These are phyloP conservation scores for Nannochloris sp. DNA, from an alignment of 139 green algal genomes.

Conservation along the genomic window DNA sequence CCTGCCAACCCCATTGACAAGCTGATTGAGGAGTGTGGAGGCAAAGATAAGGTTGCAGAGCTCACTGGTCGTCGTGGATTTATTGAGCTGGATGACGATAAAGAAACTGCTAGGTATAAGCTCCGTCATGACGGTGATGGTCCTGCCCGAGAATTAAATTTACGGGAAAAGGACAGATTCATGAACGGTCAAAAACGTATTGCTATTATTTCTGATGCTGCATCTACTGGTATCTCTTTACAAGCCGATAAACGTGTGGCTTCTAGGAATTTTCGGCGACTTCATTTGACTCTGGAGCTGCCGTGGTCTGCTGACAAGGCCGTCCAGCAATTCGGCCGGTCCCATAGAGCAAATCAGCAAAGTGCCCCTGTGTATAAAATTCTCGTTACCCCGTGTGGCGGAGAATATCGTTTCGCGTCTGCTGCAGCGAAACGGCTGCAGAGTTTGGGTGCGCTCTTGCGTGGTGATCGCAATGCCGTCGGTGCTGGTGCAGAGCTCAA, in stretches of 20 bases:
- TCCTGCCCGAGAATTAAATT: conserved; percentile 19
- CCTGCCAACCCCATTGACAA: conserved; percentile 84
- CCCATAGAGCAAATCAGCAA: conserved; percentile 39
- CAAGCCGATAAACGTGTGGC: conserved; percentile 36
- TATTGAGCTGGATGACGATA: conserved; percentile 31
- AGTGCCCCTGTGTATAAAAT: conserved; percentile 53
- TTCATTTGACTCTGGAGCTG: conserved; percentile 87
- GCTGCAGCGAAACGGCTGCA: conserved; percentile 77
- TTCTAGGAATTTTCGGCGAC: conserved; percentile 40
- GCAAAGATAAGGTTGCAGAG: conserved; percentile 56
- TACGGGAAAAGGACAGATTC: conserved; percentile 24
- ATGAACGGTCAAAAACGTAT: conserved; percentile 69
- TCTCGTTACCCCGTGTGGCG: conserved; percentile 63
- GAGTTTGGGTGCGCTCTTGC: conserved; percentile 59
- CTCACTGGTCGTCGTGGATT: conserved; percentile 64
- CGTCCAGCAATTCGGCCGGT: conserved; percentile 83
- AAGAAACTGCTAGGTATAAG: conserved; percentile 51
- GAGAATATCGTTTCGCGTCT: conserved; percentile 77
- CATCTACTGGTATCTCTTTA: conserved; percentile 60
- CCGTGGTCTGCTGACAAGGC: conserved; percentile 87
- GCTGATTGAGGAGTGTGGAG: conserved; percentile 72
- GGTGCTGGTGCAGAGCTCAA: conserved; percentile 28
- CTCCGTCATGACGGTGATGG: conserved; percentile 46
- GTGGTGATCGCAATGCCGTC: conserved; percentile 28
- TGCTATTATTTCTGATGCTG: conserved; percentile 87